Conservation (phyloP, 805 yeast species). For the Kazachstania taianensis region DNA sequence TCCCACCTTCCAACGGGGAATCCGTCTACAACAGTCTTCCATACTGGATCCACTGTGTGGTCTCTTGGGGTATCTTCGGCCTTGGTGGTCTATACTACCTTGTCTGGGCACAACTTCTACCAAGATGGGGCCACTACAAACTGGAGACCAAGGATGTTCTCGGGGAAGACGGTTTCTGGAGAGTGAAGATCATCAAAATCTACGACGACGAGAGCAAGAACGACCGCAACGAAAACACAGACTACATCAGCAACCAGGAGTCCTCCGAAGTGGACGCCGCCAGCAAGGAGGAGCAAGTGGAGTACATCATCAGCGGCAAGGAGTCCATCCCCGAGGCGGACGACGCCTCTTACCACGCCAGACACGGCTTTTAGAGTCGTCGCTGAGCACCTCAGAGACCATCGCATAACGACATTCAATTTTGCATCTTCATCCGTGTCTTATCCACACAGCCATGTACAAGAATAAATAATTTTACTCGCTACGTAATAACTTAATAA, state of each 20-base stretch:
- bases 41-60: conserved; percentile 71
- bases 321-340: not conserved
- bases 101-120: conserved; percentile 50
- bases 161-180: conserved; percentile 67
- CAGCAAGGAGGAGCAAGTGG: conserved; percentile 5
- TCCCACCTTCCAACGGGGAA: conserved; percentile 61
- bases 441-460: too few species aligned
- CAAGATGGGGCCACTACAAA: conserved; percentile 43
- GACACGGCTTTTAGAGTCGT: too few species aligned
- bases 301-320: conserved; percentile 6
- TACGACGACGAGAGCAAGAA: conserved; percentile 7
- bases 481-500: too few species aligned
- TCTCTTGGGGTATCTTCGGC: conserved; percentile 67
- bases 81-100: conserved; percentile 60
- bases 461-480: too few species aligned
- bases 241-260: not conserved
- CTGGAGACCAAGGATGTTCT: conserved; percentile 44
- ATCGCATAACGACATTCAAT: too few species aligned
- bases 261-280: too few species aligned
- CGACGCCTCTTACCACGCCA: conserved; percentile 1
- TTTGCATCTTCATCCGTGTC: too few species aligned
- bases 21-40: conserved; percentile 62
- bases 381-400: too few species aligned
- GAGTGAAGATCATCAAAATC: conserved; percentile 38
- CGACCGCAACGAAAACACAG: conserved; percentile 1